Conservation (phyloP, 140 eudicot genomes). For the Oenanthe javanica region DNA sequence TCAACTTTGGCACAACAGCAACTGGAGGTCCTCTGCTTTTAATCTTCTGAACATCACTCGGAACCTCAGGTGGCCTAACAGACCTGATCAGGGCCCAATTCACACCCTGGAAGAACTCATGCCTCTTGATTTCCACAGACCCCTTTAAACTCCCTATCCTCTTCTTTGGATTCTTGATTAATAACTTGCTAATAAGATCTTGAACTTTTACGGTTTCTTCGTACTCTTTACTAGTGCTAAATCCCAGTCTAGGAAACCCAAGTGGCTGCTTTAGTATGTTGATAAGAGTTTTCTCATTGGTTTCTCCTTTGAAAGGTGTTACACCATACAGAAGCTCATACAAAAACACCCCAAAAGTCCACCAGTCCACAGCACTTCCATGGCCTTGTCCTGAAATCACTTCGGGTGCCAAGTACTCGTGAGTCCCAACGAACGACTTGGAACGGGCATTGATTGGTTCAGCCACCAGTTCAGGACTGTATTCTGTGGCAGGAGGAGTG, state of each 20-base stretch:
- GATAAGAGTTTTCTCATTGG: constrained; percentile 64
- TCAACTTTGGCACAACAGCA: constrained; percentile 41
- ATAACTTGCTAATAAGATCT: constrained; percentile 57
- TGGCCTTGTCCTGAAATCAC: constrained; percentile 76
- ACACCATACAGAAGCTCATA: constrained; percentile 57
- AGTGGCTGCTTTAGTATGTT: constrained; percentile 56
- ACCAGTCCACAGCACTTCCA: constrained; percentile 83
- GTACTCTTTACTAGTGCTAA: constrained; percentile 52
- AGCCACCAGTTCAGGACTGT: constrained; percentile 49
- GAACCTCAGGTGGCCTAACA: constrained; percentile 78
- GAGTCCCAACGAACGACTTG: constrained; percentile 74
- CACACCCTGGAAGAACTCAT: constrained; percentile 72
- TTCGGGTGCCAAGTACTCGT: constrained; percentile 78
- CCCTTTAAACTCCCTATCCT: constrained; percentile 70
- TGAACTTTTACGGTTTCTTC: constrained; percentile 67
- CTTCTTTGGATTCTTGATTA: constrained; percentile 71
- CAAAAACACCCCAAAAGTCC: constrained; percentile 75
- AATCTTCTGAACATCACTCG: constrained; percentile 41
- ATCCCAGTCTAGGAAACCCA: constrained; percentile 55
- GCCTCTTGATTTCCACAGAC: constrained; percentile 61
- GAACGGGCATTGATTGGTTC: constrained; percentile 62
- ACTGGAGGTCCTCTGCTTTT: constrained; percentile 22
- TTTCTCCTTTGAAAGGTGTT: constrained; percentile 76
- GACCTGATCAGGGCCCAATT: constrained; percentile 90
- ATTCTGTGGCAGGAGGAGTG: constrained; percentile 13